These are phyloP conservation scores for Lachancea waltii DNA, from an alignment of 805 yeast genomes.

Conservation along the genomic window DNA sequence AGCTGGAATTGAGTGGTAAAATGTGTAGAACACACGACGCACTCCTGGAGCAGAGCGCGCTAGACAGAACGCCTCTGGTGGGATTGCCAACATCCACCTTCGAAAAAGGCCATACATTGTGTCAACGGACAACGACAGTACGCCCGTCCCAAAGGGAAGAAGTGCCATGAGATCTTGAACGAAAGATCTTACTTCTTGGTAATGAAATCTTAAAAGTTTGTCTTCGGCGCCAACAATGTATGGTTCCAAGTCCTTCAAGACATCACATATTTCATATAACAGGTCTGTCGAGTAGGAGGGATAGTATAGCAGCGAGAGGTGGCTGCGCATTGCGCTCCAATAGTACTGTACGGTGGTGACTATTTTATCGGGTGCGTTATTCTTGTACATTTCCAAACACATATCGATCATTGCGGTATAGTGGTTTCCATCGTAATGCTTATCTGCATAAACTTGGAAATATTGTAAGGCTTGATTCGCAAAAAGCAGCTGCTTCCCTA, in stretches of 20 bases:
- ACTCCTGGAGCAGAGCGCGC: conserved; percentile 6
- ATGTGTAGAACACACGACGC: conserved; percentile 9
- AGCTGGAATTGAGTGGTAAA: conserved; percentile 8
- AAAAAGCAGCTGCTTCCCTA: conserved; percentile 1
- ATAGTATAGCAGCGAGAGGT: conserved; percentile 2
- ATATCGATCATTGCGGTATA: conserved; percentile 7
- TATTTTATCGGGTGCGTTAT: conserved; percentile 1
- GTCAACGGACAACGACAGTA: conserved; percentile 7
- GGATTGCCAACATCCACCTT: conserved; percentile 5
- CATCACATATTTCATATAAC: conserved; percentile 5
- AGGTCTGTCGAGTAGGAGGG: conserved; percentile 8
- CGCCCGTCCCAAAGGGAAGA: conserved; percentile 2
- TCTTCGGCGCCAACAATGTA: conserved; percentile 1
- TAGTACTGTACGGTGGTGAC: conserved; percentile 6
- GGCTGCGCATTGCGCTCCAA: conserved; percentile 1
- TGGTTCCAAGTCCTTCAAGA: conserved; percentile 6
- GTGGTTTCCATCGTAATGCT: conserved; percentile 3
- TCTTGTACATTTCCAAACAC: conserved; percentile 5
- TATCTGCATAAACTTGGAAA: neutral
- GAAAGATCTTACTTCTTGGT: conserved; percentile 4
- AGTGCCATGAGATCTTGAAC: conserved; percentile 3
- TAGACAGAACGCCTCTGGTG: conserved; percentile 7
- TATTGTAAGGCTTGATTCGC: conserved; percentile 1
- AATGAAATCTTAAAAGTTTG: conserved; percentile 5
- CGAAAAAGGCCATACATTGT: conserved; percentile 5